Evolutionary conservation across 2,329 filamentous ascomycete genomes (phyloP), one percentile per base, ranked within the genome.

Genomic region (Taxawa tesnikishii): DNA sequence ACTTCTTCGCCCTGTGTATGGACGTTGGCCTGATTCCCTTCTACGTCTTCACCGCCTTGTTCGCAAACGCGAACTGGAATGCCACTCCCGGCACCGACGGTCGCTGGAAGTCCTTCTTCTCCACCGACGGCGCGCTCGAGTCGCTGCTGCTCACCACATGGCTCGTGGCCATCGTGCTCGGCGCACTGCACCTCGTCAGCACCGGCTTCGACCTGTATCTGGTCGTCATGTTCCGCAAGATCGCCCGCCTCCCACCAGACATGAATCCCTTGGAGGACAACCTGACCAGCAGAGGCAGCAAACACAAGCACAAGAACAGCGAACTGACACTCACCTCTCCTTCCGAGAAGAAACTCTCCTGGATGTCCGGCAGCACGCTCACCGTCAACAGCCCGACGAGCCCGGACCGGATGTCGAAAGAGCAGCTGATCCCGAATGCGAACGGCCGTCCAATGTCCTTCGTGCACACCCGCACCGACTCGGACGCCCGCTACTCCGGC

Each of bases 261-360:
- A 84, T 94, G 81, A 96, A 96, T 52, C 88, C 88, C 2, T 67
- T 96, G 10, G 75, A 82, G 43, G 78, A 88, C 47, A 62, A 93
- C 36, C 94, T 85, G 2, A 76, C 83, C 8, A 73, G 78, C 15
- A 40, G 29, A 58, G 36, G 65, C 59, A 49, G 54, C 43, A 56
- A 63, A 45, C 84, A 92, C 58, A 87, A 85, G 63, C 74, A 80
- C 49, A 87, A 82, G 51, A 74, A 71, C 43, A 72, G 68, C 1
- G 67, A 71, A 11, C 48, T 60, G 8, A 55, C 55, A 2, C 46
- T 51, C 11, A n/a, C n/a, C n/a, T 61, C 67, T 3, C 62, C 64
- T 6, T 48, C 53, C 7, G 72, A 81, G 39, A 81, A 81, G 53
- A 73, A 78, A 33, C 55, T 74, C 30, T 70, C 67, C 35, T 57